These are phyloP conservation scores for Aspergillus persii DNA, from an alignment of 2,329 filamentous ascomycete genomes.

Conservation along the genomic window DNA sequence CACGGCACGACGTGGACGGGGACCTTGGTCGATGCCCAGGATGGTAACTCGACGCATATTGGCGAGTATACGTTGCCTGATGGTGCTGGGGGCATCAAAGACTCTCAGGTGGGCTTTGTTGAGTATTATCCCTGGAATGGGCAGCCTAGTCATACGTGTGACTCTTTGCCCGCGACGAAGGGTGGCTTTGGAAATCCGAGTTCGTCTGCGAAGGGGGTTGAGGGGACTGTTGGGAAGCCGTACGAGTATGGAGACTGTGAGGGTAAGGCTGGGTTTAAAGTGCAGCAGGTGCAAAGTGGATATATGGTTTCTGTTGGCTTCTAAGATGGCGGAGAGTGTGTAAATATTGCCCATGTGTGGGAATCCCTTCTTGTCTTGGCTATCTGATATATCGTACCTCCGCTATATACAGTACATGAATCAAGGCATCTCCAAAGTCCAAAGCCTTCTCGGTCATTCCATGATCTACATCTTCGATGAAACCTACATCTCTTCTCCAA, in stretches of 20 bases:
- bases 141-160: constrained; percentile 13
- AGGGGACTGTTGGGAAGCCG: constrained; percentile 12
- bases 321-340: neutral
- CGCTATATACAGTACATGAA: no score
- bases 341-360: no score
- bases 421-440: neutral
- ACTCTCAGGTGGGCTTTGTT: constrained; percentile 26
- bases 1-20: constrained; percentile 26
- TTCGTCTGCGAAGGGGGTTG: constrained; percentile 10
- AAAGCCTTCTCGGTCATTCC: neutral
- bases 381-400: neutral
- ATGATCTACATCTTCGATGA: neutral
- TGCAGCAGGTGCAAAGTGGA: constrained; percentile 7
- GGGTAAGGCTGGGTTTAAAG: constrained; percentile 21
- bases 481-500: neutral
- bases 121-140: constrained; percentile 30
- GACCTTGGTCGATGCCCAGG: constrained; percentile 24
- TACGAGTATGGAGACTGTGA: constrained; percentile 32
- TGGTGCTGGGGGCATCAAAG: constrained; percentile 20
- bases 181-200: constrained; percentile 20
- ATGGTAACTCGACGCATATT: constrained; percentile 21
- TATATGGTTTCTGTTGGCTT: constrained; percentile 22
- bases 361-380: neutral
- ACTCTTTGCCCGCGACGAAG: constrained; percentile 18
- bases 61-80: constrained; percentile 27